Base-by-base conservation (phyloP, 441 rosid genomes). In the Corymbia calophylla region DNA sequence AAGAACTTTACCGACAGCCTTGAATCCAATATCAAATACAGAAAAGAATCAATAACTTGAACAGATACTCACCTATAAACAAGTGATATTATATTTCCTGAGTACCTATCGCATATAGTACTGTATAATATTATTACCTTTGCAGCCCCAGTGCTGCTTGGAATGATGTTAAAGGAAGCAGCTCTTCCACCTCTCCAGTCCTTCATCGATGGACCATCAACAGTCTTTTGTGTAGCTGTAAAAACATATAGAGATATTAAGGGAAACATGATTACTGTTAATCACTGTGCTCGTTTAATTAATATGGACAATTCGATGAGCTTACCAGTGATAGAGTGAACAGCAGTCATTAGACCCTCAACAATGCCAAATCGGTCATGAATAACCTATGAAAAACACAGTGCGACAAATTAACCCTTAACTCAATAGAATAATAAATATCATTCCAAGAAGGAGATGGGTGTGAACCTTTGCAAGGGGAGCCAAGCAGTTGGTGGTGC, bases 271-370 rank as follows among this genome's bases (percentile, higher is more conserved):
- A 51, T 4, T 27, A 49, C 55, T 14, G 81, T 16, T 91, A 81
- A 49, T 47, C 55, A 56, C 9, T 2, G 6, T 5, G 19, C 18
- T 77, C 3, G 1, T 73, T n/a, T 51, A 13, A 23, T 39, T 23
- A 77, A 17, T 6, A 9, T 27, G 5, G 47, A n/a, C 47, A 62
- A 27, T 32, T 53, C 16, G 5, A 88, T 14, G 58, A 44, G 58
- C 48, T 88, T 39, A 94, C 96, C 96, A 1, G 96, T 95, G 90
- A 95, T 93, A 18, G 96, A 94, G 93, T 95, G 96, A 29, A 94
- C 96, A 4, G 96, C 94, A 27, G 96, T 95, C 96, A 95, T 95
- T 66, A 95, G 94, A 87, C 96, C 96, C 94, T 95, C 96, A 85
- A 94, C 91, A 58, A 95, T 95, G 87, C 95, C 95, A 82, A 95